Base-by-base conservation (phyloP, 768 basidiomycete species). In the Chlorophyllum brunneum region DNA sequence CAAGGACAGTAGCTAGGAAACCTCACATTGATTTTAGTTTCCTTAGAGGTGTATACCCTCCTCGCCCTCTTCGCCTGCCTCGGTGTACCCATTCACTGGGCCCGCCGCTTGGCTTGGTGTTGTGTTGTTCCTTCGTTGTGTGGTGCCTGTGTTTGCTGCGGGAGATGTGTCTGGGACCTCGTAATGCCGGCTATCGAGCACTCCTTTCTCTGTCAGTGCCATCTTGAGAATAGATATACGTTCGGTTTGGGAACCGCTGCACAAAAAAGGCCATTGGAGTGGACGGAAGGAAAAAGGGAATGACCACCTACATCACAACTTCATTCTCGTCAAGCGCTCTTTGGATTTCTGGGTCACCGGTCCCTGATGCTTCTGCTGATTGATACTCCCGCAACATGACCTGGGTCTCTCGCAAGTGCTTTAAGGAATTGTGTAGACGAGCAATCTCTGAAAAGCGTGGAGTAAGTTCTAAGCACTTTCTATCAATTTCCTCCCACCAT, bases 181-280 rank as follows among this genome's bases (percentile, higher is more conserved):
- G 61, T 81, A 83, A 62, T 85, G 83, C n/a, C 61, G 56, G n/a
- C 70, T 68, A 46, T 67, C 57, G 38, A 65, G 51, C 9, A 83
- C 66, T 1, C 85, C 86, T 58, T 86, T 87, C 60, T 83, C 77
- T 16, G 69, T 67, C 49, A 90, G 67, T 5, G 84, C 87, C 59
- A 83, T 69, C 64, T 77, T 80, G 46, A 90, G 73, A 46, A 91
- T 88, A 23, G 69, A 68, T 53, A 90, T 79, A 18, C 89, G 76
- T 61, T 92, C 90, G 60, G 86, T 79, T 67, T 92, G 90, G 6
- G 89, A 88, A 5, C 78, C 85, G 56, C 90, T 92, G 56, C 26
- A 51, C 23, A 41, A 37, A 27, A 26, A 54, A 45, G 59, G 38
- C 4, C 50, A 42, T 51, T 39, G 7, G 42, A 41, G 5, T 29